These are phyloP conservation scores for Geranomyces michiganensis DNA, from an alignment of 192 early-diverging fungal genomes.

Conservation along the genomic window DNA sequence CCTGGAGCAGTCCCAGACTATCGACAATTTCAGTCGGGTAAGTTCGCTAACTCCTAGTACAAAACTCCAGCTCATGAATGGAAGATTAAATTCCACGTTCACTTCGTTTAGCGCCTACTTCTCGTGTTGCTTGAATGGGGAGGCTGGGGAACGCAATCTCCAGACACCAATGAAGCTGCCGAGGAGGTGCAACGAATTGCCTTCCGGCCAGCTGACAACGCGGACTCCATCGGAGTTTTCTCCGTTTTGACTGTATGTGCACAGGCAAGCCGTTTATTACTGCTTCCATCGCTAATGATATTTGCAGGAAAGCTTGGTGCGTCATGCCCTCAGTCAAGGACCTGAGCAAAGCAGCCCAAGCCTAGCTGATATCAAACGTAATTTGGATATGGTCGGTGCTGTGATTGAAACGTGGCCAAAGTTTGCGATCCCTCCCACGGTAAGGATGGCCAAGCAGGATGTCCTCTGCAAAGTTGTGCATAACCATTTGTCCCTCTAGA, in stretches of 20 bases:
- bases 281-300: no score
- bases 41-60: background rate
- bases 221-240: background rate
- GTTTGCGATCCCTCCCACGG: constrained; percentile 59
- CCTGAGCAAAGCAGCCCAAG: background rate
- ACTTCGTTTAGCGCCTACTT: constrained; percentile 60
- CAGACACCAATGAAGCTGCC: background rate
- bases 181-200: background rate
- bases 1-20: constrained; percentile 31
- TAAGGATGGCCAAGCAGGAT: no score
- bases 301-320: background rate
- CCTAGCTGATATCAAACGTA: constrained; percentile 46
- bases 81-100: no score
- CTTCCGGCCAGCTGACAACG: background rate
- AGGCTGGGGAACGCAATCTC: constrained; percentile 43
- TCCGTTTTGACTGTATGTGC: background rate
- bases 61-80: no score
- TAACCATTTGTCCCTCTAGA: no score
- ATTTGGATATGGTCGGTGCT: constrained; percentile 61
- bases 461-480: no score
- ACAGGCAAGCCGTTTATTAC: no score
- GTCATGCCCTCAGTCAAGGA: background rate
- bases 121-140: constrained; percentile 69
- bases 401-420: constrained; percentile 68
- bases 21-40: constrained; percentile 76